Conservation (phyloP, 2,329 filamentous ascomycete species). For the Trichoderma brevicompactum region DNA sequence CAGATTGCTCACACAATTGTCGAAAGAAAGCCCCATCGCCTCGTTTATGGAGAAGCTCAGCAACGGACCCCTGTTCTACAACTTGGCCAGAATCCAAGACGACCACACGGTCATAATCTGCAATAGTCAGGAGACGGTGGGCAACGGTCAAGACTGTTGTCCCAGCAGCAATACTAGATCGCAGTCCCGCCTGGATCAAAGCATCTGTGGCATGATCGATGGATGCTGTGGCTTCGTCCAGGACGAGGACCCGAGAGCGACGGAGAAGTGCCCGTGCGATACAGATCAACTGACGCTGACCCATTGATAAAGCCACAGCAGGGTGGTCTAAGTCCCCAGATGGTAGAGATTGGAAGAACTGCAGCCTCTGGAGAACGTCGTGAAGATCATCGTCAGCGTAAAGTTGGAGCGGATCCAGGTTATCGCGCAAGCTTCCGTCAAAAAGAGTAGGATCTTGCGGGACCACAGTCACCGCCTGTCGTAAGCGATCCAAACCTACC, state of each 20-base stretch:
- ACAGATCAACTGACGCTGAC: slow-evolving; percentile 30
- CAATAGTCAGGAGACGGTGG: slow-evolving; percentile 44
- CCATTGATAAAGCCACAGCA: slow-evolving; percentile 1
- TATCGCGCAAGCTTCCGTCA: slow-evolving; percentile 80
- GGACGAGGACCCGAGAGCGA: slow-evolving; percentile 28
- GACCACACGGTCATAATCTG: slow-evolving; percentile 48
- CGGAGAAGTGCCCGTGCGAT: slow-evolving; percentile 29
- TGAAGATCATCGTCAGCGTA: slow-evolving; percentile 55
- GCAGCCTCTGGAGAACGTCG: slow-evolving; percentile 73
- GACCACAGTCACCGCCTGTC: slow-evolving; percentile 86
- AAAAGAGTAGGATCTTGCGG: slow-evolving; percentile 89
- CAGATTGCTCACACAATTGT: neutral
- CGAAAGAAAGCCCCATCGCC: neutral
- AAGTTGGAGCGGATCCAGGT: slow-evolving; percentile 77
- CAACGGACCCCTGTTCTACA: slow-evolving; percentile 43
- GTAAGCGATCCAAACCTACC: slow-evolving; percentile 81
- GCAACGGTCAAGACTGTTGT: slow-evolving; percentile 52
- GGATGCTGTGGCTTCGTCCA: slow-evolving; percentile 32
- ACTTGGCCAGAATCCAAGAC: slow-evolving; percentile 55
- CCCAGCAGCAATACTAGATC: slow-evolving; percentile 28
- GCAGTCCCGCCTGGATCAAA: slow-evolving; percentile 30
- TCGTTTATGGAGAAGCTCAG: slow-evolving; percentile 6
- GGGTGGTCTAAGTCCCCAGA: neutral
- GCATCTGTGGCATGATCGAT: slow-evolving; percentile 28
- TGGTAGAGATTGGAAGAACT: slow-evolving; percentile 45